Conservation (phyloP, 2,329 filamentous ascomycete species). For the Monosporascus sp. region DNA sequence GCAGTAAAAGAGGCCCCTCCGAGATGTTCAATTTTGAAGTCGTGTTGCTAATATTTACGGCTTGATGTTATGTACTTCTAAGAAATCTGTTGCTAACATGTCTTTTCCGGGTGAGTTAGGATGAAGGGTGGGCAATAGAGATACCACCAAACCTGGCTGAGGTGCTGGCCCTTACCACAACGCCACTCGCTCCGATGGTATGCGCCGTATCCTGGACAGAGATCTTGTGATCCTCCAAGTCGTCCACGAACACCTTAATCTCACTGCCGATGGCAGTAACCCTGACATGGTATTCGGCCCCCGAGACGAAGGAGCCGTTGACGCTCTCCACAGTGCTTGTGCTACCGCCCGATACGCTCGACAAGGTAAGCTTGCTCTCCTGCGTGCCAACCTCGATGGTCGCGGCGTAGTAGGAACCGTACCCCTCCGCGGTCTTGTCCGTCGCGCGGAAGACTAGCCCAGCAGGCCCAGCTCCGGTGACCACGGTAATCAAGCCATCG, state of each 20-base stretch:
- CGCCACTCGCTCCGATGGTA: constrained; percentile 19
- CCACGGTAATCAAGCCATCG: constrained; percentile 22
- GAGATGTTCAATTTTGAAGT: no score
- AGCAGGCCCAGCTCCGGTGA: constrained; percentile 17
- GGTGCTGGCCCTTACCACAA: constrained; percentile 11
- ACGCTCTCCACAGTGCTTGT: constrained; percentile 1
- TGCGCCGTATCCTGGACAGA: constrained; percentile 13
- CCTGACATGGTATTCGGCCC: constrained; percentile 15
- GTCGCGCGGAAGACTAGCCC: constrained; percentile 32
- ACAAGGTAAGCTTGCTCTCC: constrained; percentile 5
- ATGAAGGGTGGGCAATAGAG: constrained; percentile 20
- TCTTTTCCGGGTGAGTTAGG: no score
- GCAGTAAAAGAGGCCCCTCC: no score
- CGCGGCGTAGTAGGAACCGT: constrained; percentile 26
- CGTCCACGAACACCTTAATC: constrained; percentile 23
- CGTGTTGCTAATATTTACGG: no score
- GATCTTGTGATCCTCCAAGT: constrained; percentile 16
- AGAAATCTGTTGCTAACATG: neutral
- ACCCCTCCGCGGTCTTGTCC: constrained; percentile 7
- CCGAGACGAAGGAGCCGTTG: neutral
- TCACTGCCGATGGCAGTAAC: constrained; percentile 18
- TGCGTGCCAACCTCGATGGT: constrained; percentile 19
- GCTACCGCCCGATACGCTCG: constrained; percentile 7
- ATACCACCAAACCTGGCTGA: constrained; percentile 20
- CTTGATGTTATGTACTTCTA: neutral